Conservation (phyloP, 805 yeast genomes). For the Spathaspora arborariae region DNA sequence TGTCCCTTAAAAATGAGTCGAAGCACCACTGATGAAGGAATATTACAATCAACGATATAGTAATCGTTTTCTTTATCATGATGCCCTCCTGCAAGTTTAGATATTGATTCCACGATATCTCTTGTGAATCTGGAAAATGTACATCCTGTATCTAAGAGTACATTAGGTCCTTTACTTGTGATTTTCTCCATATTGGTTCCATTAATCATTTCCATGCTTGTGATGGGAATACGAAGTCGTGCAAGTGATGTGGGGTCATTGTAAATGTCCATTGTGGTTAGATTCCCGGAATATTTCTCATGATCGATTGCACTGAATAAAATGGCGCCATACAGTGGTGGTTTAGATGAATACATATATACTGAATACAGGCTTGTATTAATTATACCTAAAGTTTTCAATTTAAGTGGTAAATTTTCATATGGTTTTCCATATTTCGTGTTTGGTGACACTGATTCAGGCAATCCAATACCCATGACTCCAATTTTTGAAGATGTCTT, state of each 20-base stretch:
- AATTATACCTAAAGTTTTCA: slow-evolving; percentile 30
- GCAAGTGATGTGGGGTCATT: slow-evolving; percentile 12
- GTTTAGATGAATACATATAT: slow-evolving; percentile 24
- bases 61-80: slow-evolving; percentile 40
- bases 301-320: slow-evolving; percentile 44
- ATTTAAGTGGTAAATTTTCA: slow-evolving; percentile 36
- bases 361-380: slow-evolving; percentile 33
- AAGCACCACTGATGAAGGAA: slow-evolving; percentile 10
- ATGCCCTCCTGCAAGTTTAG: slow-evolving; percentile 33
- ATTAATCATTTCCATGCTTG: slow-evolving; percentile 24
- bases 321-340: slow-evolving; percentile 25
- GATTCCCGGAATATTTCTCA: slow-evolving; percentile 34
- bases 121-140: slow-evolving; percentile 42
- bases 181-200: slow-evolving; percentile 13
- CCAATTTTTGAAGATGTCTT: slow-evolving; percentile 61
- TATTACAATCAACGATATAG: slow-evolving; percentile 44
- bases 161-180: slow-evolving; percentile 15
- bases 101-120: slow-evolving; percentile 28
- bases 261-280: slow-evolving; percentile 30
- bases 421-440: slow-evolving; percentile 24
- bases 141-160: slow-evolving; percentile 32
- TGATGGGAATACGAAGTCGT: slow-evolving; percentile 50
- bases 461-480: slow-evolving; percentile 69
- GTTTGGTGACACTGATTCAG: slow-evolving; percentile 65
- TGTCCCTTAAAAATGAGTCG: slow-evolving; percentile 56